These are phyloP conservation scores for Rhizodiscina lignyota DNA, from an alignment of 495 filamentous ascomycete species.

Conservation along the genomic window DNA sequence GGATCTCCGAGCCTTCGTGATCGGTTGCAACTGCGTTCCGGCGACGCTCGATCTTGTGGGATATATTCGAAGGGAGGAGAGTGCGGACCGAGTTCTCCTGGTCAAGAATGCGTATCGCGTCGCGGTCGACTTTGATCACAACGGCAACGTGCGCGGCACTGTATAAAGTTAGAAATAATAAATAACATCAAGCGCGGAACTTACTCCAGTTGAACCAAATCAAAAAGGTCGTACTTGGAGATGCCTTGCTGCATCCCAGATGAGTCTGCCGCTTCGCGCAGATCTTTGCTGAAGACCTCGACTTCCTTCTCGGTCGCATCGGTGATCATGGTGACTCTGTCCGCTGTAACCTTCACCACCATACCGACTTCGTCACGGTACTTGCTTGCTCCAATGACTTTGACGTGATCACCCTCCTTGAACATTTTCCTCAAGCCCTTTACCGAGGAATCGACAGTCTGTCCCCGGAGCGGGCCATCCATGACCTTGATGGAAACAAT, in stretches of 20 bases:
- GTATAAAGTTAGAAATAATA: conserved; percentile 15
- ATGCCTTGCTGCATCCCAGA: conserved; percentile 63
- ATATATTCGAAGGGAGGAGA: conserved; percentile 78
- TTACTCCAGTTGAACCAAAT: conserved; percentile 87
- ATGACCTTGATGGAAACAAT: conserved; percentile 84
- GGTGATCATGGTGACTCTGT: conserved; percentile 78
- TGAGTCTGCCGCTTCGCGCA: conserved; percentile 82
- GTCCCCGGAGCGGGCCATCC: conserved; percentile 65
- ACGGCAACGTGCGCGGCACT: conserved; percentile 77
- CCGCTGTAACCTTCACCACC: conserved; percentile 82
- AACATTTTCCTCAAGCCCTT: conserved; percentile 90
- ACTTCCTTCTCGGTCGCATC: conserved; percentile 86
- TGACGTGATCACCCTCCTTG: conserved; percentile 89
- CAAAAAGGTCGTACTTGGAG: conserved; percentile 77
- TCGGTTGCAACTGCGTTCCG: conserved; percentile 81
- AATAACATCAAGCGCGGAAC: conserved; percentile 10
- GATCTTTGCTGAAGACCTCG: conserved; percentile 94
- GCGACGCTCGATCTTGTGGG: conserved; percentile 65
- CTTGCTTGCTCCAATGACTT: conserved; percentile 89
- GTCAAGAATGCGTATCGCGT: conserved; percentile 76
- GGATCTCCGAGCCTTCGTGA: conserved; percentile 82
- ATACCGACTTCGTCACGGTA: conserved; percentile 91
- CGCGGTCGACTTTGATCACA: conserved; percentile 87
- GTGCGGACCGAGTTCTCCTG: conserved; percentile 72
- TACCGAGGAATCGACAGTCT: conserved; percentile 79